phyloP scores from a whole-genome alignment of 2,329 filamentous ascomycete species.

The Tolypocladium inflatum region DNA sequence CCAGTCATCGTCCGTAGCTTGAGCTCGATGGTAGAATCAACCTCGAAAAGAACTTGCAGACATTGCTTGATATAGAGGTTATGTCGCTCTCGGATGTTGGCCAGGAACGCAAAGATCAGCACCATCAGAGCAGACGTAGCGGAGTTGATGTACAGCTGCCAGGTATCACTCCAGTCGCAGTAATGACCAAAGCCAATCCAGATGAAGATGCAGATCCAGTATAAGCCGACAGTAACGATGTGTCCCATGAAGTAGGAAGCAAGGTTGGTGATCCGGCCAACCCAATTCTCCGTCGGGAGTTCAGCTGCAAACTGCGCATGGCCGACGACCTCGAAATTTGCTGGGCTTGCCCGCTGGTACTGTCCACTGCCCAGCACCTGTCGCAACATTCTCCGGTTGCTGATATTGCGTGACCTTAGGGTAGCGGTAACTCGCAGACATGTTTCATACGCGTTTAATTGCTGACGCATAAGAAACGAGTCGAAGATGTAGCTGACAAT shows the following conservation, averaged over 20 bases:
- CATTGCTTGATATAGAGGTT: slow-evolving; percentile 19
- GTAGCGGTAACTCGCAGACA: slow-evolving; percentile 17
- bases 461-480: slow-evolving; percentile 28
- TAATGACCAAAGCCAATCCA: slow-evolving; percentile 22
- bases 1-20: slow-evolving; percentile 22
- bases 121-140: slow-evolving; percentile 26
- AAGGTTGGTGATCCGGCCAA: slow-evolving; percentile 16
- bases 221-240: slow-evolving; percentile 18
- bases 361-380: slow-evolving; percentile 9
- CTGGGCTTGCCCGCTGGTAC: slow-evolving; percentile 7
- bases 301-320: slow-evolving; percentile 9
- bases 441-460: slow-evolving; percentile 20
- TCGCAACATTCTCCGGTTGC: slow-evolving; percentile 19
- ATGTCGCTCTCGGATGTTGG: slow-evolving; percentile 27
- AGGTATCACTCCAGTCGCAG: slow-evolving; percentile 20
- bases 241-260: slow-evolving; percentile 17
- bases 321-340: slow-evolving; percentile 12
- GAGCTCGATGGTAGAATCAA: slow-evolving; percentile 24
- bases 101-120: slow-evolving; percentile 30
- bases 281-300: slow-evolving; percentile 15
- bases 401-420: slow-evolving; percentile 21
- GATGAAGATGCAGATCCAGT: slow-evolving; percentile 23
- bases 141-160: slow-evolving; percentile 33
- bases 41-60: slow-evolving; percentile 20
- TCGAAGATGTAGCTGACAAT: slow-evolving; percentile 27